Conservation (phyloP, 345 rosid genomes). For the Salix caprea region DNA sequence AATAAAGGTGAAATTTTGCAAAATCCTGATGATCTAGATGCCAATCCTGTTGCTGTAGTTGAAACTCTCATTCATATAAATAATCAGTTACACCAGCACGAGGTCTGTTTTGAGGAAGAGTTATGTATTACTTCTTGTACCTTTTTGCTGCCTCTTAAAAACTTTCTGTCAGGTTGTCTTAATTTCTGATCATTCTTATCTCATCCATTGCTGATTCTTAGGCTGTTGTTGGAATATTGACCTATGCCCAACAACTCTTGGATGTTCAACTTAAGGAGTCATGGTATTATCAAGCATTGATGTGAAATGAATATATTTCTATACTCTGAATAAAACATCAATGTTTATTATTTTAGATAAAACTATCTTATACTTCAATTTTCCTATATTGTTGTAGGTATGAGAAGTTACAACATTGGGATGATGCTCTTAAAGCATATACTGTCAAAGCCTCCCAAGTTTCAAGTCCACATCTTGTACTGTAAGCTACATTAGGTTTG, state of each 20-base stretch:
- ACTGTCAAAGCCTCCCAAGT: slow-evolving; percentile 75
- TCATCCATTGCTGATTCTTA: slow-evolving; percentile 19
- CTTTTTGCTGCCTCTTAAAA: not conserved
- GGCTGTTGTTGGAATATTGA: slow-evolving; percentile 99
- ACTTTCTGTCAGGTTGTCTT: slow-evolving; percentile 13
- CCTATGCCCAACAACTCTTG: slow-evolving; percentile 83
- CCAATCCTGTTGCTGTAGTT: slow-evolving; percentile 92
- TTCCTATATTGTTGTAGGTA: slow-evolving; percentile 50
- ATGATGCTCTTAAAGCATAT: slow-evolving; percentile 97
- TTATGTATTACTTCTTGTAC: not conserved
- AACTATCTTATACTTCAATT: not conserved
- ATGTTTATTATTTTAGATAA: not conserved
- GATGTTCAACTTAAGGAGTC: slow-evolving; percentile 96
- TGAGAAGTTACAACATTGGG: slow-evolving; percentile 99
- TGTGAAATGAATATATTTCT: not conserved
- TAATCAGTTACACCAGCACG: slow-evolving; percentile 96
- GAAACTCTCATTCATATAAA: slow-evolving; percentile 98
- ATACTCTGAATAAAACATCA: not conserved
- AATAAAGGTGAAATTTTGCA: too few species aligned
- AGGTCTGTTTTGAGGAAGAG: slow-evolving; percentile 39
- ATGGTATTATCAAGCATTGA: slow-evolving; percentile 44
- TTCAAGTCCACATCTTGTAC: slow-evolving; percentile 62
- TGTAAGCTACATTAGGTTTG: slow-evolving; percentile 87
- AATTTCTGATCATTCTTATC: not conserved
- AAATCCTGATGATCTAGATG: too few species aligned